A percentile compares a stretch with the other conserved stretches of the same genome.
Conservation (phyloP, 2,329 filamentous ascomycete genomes). For the Pseudonectria foliicola region DNA sequence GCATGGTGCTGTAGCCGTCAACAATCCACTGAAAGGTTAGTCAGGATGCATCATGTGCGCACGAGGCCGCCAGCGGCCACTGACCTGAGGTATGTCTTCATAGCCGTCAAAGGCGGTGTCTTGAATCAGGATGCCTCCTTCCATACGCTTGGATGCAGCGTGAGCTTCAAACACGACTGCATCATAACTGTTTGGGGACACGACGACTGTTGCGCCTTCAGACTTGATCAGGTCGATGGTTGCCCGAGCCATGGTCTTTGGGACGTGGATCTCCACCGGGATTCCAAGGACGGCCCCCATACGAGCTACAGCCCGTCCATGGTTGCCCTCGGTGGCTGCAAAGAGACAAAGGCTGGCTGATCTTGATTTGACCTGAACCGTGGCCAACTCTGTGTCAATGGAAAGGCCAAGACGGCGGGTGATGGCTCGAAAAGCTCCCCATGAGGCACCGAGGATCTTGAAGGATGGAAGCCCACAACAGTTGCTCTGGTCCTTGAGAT, state of each 20-base stretch:
- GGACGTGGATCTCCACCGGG: conserved; percentile 54
- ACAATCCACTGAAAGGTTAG: conserved; percentile 54
- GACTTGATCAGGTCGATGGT: conserved; percentile 48
- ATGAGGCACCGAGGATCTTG: conserved; percentile 74
- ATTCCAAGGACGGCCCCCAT: conserved; percentile 58
- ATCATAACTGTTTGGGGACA: conserved; percentile 57
- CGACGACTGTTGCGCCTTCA: conserved; percentile 56
- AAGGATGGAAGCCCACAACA: conserved; percentile 66
- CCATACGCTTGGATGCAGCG: conserved; percentile 29
- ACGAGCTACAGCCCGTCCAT: conserved; percentile 63
- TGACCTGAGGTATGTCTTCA: conserved; percentile 53
- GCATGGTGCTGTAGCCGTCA: conserved; percentile 69
- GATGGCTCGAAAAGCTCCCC: conserved; percentile 58
- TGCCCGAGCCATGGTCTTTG: conserved; percentile 44
- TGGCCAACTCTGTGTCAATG: conserved; percentile 33
- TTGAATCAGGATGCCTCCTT: conserved; percentile 52
- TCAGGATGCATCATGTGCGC: background rate
- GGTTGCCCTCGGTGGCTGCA: conserved; percentile 69
- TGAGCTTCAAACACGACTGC: conserved; percentile 46
- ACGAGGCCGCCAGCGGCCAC: background rate
- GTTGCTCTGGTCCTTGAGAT: conserved; percentile 64
- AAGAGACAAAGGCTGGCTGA: conserved; percentile 38
- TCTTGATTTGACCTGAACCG: conserved; percentile 30
- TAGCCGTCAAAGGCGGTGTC: conserved; percentile 64
- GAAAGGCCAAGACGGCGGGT: conserved; percentile 36